Evolutionary conservation across 345 rosid species (phyloP).

Genomic region (Hevea brasiliensis): DNA sequence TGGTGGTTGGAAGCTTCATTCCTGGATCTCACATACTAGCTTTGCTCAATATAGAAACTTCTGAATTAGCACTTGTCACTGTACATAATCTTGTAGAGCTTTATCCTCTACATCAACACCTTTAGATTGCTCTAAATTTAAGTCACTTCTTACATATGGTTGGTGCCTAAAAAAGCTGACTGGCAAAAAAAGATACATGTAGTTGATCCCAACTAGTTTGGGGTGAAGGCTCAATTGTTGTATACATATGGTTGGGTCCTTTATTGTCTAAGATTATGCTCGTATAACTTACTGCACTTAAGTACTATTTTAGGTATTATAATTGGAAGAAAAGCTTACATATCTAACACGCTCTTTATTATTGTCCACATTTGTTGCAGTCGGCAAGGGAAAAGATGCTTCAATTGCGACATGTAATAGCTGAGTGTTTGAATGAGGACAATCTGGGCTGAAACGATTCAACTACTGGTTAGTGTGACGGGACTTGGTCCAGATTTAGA

Average conservation of each 20-base stretch:
- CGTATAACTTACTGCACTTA: not conserved
- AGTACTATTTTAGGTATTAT: not conserved
- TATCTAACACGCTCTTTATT: constrained; percentile 13
- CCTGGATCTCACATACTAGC: not conserved
- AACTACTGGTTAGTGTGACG: not conserved
- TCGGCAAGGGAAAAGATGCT: constrained; percentile 65
- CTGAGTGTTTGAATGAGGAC: constrained; percentile 57
- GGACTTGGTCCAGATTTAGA: not conserved
- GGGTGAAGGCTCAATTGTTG: too few relatives aligned
- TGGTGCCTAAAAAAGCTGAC: too few relatives aligned
- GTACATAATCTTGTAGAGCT: not conserved
- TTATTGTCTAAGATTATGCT: not conserved
- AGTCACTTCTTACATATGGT: not conserved
- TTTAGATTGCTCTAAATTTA: too few relatives aligned
- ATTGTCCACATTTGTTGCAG: constrained; percentile 41
- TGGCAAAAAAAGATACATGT: too few relatives aligned
- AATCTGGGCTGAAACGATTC: constrained; percentile 32
- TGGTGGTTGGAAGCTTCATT: not conserved
- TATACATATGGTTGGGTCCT: not conserved
- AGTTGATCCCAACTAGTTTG: too few relatives aligned
- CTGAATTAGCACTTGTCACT: not conserved
- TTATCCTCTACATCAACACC: not conserved
- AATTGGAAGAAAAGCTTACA: not conserved
- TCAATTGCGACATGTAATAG: constrained; percentile 56
- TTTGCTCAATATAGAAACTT: constrained; percentile 5